Conservation (phyloP, 176 grass and related monocot genomes). For the Coix lacrymajobi region DNA sequence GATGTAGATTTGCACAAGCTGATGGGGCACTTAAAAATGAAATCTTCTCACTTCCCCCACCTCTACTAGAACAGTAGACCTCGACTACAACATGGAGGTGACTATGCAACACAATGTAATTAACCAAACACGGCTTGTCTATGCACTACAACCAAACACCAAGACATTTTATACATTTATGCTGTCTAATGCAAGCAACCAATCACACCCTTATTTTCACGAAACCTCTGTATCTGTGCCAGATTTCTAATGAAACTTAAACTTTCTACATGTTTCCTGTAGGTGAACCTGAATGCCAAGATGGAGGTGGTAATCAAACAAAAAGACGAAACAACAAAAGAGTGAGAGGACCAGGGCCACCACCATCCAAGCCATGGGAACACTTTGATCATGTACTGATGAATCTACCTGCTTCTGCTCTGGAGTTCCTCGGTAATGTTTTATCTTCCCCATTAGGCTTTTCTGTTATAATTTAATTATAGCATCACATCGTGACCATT, state of each 20-base stretch:
- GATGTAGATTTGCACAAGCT: not conserved
- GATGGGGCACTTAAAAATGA: not conserved
- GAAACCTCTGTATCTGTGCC: slow-evolving; percentile 3
- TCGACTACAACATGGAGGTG: not conserved
- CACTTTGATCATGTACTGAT: slow-evolving; percentile 89
- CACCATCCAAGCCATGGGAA: slow-evolving; percentile 52
- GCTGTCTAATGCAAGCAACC: not conserved
- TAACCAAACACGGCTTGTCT: not conserved
- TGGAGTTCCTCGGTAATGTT: slow-evolving; percentile 78
- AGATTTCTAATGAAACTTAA: not conserved
- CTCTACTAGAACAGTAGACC: no score
- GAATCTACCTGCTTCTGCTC: slow-evolving; percentile 94
- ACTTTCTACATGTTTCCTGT: not conserved
- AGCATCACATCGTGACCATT: not conserved
- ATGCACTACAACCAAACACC: not conserved
- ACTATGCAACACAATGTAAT: not conserved
- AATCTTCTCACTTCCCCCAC: not conserved
- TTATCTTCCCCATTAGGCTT: not conserved
- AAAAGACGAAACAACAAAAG: slow-evolving; percentile 69
- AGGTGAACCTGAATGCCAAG: slow-evolving; percentile 40
- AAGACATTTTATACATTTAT: not conserved
- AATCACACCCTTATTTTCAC: not conserved
- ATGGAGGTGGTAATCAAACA: slow-evolving; percentile 33
- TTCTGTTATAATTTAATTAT: not conserved
- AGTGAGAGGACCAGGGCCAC: slow-evolving; percentile 48